These are phyloP conservation scores for Lasiodiplodia gonubiensis DNA, from an alignment of 2,329 filamentous ascomycete genomes.

Conservation along the genomic window DNA sequence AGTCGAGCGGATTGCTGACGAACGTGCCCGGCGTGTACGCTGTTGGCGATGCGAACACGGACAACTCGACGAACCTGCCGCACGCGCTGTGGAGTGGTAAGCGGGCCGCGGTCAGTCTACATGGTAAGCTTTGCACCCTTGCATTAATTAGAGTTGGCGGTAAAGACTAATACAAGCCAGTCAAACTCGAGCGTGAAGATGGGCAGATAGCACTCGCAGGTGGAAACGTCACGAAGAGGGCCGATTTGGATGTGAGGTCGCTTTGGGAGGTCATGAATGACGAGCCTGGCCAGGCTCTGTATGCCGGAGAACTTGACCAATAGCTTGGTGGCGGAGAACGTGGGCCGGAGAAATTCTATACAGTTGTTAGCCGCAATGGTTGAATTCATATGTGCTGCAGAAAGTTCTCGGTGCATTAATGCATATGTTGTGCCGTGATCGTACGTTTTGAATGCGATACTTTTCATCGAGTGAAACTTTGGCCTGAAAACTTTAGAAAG, in stretches of 20 bases:
- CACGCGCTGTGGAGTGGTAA: conserved; percentile 18
- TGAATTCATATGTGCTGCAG: too few relatives aligned
- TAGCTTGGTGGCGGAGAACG: not conserved
- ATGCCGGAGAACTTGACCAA: conserved; percentile 1
- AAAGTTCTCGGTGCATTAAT: too few relatives aligned
- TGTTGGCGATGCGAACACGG: conserved; percentile 7
- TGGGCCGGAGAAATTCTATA: too few relatives aligned
- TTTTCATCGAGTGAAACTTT: too few relatives aligned
- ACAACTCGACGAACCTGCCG: conserved; percentile 18
- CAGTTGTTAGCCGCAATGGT: too few relatives aligned
- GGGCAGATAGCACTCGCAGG: not conserved
- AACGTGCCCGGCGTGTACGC: conserved; percentile 14
- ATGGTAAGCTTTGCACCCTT: not conserved
- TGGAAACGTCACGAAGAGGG: not conserved
- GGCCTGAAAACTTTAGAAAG: too few relatives aligned
- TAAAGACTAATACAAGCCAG: not conserved
- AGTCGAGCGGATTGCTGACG: conserved; percentile 6
- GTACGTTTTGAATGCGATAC: too few relatives aligned
- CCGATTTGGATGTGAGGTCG: not conserved
- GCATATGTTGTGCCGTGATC: too few relatives aligned
- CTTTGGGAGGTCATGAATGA: conserved; percentile 11
- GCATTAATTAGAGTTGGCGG: not conserved
- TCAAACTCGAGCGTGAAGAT: conserved; percentile 1
- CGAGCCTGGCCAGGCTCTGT: not conserved
- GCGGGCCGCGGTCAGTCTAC: conserved; percentile 5